A percentile compares a stretch with the other conserved stretches of the same genome.
Conservation (phyloP, 1,284 basidiomycete genomes). For the Irpex sp. region DNA sequence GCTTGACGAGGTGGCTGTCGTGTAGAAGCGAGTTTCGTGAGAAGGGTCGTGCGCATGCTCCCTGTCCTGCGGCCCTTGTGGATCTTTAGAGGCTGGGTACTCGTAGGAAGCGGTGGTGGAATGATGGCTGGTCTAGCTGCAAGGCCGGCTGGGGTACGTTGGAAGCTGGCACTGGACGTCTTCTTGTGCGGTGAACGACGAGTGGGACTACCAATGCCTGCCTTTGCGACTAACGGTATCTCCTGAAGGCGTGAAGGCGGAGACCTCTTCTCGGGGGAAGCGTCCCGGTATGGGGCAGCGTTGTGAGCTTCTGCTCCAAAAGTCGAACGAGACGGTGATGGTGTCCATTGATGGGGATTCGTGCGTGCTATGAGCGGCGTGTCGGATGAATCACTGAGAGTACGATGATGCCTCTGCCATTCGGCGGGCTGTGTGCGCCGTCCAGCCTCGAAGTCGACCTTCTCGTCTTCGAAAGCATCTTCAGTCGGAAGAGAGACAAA, state of each 20-base stretch:
- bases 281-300: background rate
- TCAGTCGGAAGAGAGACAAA: background rate
- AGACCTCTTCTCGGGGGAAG: background rate
- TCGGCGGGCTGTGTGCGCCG: background rate
- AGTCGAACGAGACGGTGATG: background rate
- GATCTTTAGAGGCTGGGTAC: background rate
- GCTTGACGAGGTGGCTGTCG: background rate
- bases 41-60: background rate
- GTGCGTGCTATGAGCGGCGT: background rate
- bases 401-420: background rate
- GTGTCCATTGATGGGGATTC: background rate
- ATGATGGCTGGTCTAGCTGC: background rate
- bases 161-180: background rate
- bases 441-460: background rate
- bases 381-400: background rate
- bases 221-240: background rate
- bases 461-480: background rate
- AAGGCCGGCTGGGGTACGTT: background rate
- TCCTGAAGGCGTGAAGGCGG: background rate
- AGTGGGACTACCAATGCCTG: background rate
- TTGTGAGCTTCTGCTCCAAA: background rate
- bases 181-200: background rate
- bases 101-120: background rate
- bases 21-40: background rate
- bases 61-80: background rate